Evolutionary conservation across 1,284 basidiomycete species (phyloP).

Genomic region (Trametes hirsuta): DNA sequence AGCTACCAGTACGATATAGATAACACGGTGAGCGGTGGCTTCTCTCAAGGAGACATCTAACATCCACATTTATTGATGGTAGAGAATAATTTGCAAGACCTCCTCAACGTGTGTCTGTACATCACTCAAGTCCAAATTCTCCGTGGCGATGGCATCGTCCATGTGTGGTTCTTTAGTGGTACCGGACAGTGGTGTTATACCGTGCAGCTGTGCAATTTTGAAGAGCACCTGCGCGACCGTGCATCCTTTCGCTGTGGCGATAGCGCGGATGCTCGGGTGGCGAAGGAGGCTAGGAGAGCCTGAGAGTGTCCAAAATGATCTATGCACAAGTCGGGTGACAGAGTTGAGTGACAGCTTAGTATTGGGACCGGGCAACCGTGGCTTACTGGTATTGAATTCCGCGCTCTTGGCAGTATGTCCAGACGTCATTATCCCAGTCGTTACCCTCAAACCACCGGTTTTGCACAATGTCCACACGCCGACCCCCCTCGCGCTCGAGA

Average conservation of each 20-base stretch:
- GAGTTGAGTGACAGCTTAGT: background rate
- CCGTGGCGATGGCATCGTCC: conserved; percentile 44
- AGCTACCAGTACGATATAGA: too few relatives aligned
- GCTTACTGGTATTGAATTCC: conserved; percentile 76
- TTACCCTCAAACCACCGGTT: conserved; percentile 85
- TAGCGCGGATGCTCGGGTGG: conserved; percentile 47
- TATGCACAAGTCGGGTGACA: conserved; percentile 32
- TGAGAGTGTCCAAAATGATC: conserved; percentile 86
- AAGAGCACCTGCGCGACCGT: conserved; percentile 71
- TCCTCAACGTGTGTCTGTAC: conserved; percentile 19
- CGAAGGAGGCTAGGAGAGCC: conserved; percentile 68
- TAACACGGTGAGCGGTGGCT: too few relatives aligned
- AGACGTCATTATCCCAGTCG: conserved; percentile 68
- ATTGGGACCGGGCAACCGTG: background rate
- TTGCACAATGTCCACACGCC: conserved; percentile 71
- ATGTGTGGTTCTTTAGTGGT: conserved; percentile 69
- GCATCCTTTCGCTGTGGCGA: conserved; percentile 51
- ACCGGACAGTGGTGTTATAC: conserved; percentile 68
- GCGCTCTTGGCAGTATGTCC: conserved; percentile 56
- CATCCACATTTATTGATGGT: too few relatives aligned
- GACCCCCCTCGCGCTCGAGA: conserved; percentile 51
- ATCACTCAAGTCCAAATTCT: conserved; percentile 41
- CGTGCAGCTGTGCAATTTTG: conserved; percentile 63
- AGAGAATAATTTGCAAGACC: conserved; percentile 7
- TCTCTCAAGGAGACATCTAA: too few relatives aligned